Evolutionary conservation across 2,329 filamentous ascomycete genomes (phyloP), one percentile per base, ranked within the genome.

Genomic region (Penicillium sp.): DNA sequence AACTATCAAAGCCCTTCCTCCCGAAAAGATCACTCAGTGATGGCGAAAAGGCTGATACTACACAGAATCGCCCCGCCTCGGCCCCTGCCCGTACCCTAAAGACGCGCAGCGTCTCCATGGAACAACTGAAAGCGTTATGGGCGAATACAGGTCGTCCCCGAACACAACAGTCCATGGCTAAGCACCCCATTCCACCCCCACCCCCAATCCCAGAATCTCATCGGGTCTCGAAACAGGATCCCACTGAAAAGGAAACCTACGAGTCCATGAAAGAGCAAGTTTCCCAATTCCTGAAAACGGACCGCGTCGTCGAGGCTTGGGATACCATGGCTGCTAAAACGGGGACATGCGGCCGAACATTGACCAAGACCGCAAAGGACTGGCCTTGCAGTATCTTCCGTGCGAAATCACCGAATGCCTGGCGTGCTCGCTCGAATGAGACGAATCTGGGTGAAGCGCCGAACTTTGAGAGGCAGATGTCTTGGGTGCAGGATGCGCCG

Each of bases 181-280:
- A 62, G 48, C 51, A 58, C 14, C 53, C 62, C 19, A 49, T 53
- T 2, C 54, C 33, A 13, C 48, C 55, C 4, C 62, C 49, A 42
- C 39, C 39, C 39, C 39, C 39, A 42, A 22, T 42, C 19, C 39
- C 39, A n/a, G 19, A 42, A 42, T 42, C 39, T 22, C 39, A 39
- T 19, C 35, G 35, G 6, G 35, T 39, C 35, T 19, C 35, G 3
- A 39, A 39, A 27, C 57, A 52, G 44, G 49, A 56, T 51, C 56
- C 50, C 19, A 48, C 19, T 26, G 59, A 56, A 29, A 49, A 55
- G 45, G 58, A 51, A 2, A 39, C 37, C 11, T 50, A 16, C 33
- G 68, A 74, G 9, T 68, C 61, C 5, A 67, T 73, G 66, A 71
- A 69, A 54, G 60, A 66, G 11, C 71, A 74, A 56, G 62, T 74